Evolutionary conservation across 345 rosid genomes (phyloP).

Genomic region (Theobroma cacao): DNA sequence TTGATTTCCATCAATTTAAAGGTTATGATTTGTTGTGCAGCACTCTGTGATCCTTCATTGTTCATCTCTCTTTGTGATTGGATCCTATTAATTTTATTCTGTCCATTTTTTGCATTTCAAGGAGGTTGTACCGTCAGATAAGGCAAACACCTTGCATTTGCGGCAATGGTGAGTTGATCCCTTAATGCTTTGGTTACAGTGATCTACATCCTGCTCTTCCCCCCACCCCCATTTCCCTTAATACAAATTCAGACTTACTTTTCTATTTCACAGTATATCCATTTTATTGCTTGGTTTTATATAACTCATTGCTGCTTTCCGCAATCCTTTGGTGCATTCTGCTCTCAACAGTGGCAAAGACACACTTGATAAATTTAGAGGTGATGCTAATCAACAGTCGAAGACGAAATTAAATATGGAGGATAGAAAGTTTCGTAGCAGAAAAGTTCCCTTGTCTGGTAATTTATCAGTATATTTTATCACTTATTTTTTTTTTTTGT

Average conservation of each 20-base stretch:
- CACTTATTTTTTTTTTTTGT: background rate
- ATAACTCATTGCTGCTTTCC: constrained; percentile 11
- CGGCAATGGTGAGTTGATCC: constrained; percentile 40
- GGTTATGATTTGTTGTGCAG: background rate
- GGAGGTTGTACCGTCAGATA: constrained; percentile 38
- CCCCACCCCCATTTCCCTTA: background rate
- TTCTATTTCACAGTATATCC: background rate
- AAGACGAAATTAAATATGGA: constrained; percentile 29
- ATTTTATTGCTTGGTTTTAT: background rate
- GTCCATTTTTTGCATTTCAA: constrained; percentile 11
- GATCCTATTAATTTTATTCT: background rate
- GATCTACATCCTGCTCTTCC: background rate
- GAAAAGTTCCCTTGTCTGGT: constrained; percentile 37
- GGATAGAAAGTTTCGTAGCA: constrained; percentile 23
- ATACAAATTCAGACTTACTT: background rate
- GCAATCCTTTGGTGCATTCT: constrained; percentile 17
- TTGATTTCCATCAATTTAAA: background rate
- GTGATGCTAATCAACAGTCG: constrained; percentile 22
- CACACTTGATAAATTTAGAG: constrained; percentile 16
- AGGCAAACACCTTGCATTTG: constrained; percentile 29
- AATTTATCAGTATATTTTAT: constrained; percentile 8
- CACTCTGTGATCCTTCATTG: background rate
- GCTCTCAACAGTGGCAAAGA: constrained; percentile 30
- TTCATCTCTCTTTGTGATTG: background rate
- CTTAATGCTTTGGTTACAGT: background rate